phyloP scores from a whole-genome alignment of 768 basidiomycete genomes.

The Calvatia gigantea region DNA sequence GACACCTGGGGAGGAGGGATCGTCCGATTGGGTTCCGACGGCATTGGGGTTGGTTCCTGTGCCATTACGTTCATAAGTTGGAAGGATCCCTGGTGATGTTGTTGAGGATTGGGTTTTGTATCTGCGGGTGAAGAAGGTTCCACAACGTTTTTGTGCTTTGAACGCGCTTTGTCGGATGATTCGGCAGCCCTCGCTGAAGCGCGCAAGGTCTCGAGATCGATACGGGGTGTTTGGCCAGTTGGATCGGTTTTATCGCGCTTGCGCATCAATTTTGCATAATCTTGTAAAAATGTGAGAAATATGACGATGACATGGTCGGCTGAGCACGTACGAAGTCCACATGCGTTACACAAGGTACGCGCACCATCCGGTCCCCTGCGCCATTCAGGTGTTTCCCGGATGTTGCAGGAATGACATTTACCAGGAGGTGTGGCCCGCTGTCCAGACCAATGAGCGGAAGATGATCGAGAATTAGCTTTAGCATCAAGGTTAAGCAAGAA shows the following conservation, averaged over 20 bases:
- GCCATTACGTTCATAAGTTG: conserved; percentile 43
- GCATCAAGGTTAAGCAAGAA: conserved; percentile 8
- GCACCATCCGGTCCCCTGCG: conserved; percentile 82
- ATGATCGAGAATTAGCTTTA: conserved; percentile 17
- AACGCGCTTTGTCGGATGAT: conserved; percentile 14
- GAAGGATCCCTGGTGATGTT: conserved; percentile 56
- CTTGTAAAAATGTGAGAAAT: conserved; percentile 29
- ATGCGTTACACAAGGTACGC: conserved; percentile 81
- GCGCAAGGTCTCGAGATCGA: conserved; percentile 74
- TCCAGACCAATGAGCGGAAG: conserved; percentile 30
- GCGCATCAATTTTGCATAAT: conserved; percentile 81
- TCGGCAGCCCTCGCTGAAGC: conserved; percentile 66
- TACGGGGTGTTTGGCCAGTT: conserved; percentile 54
- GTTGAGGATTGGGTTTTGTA: conserved; percentile 18
- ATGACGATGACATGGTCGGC: conserved; percentile 2
- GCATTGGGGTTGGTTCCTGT: conserved; percentile 17
- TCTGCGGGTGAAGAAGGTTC: conserved; percentile 30
- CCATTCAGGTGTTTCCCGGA: conserved; percentile 88
- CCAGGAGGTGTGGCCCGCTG: conserved; percentile 85
- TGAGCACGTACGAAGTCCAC: conserved; percentile 68
- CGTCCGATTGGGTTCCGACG: conserved; percentile 14
- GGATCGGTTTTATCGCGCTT: conserved; percentile 65
- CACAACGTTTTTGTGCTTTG: conserved; percentile 11
- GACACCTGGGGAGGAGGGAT: conserved; percentile 5
- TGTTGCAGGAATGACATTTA: conserved; percentile 86